Base-by-base conservation (phyloP, 768 basidiomycete genomes). In the Calocera viscosa region DNA sequence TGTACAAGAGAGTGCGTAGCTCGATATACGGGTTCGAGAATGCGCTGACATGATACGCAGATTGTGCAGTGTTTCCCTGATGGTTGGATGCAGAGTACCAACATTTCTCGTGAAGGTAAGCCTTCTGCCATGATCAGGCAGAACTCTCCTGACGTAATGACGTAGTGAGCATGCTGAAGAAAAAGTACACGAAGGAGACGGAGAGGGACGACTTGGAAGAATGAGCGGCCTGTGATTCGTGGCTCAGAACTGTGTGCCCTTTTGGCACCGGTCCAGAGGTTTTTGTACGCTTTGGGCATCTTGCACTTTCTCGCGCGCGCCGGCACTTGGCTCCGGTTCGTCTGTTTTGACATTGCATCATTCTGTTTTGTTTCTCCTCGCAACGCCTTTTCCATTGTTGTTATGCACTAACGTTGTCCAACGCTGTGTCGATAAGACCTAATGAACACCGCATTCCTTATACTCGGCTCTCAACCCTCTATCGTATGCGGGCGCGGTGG, bases 31-130 rank as follows among this genome's bases (percentile, higher is more conserved):
- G 11, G 17, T 53, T 38, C 40, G 38, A 32, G 22, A 19, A 17
- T 41, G 32, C 33, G 12, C 67, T 67, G 40, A 17, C 32, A 28
- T 41, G 60, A 41, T 39, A 67, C 30, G n/a, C 35, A 86, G 85
- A 90, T 93, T 67, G 87, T 91, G 0, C 82, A 81, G n/a, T 84
- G 84, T 1, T 93, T 90, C 75, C 91, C 90, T 0, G 80, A 86
- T 0, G 89, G 89, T 14, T 93, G 91, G 91, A 84, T 92, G 78
- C 85, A 86, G 32, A 90, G 89, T 1, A 88, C 90, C 1, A 88
- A 90, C 74, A 89, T 93, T 68, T 91, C 89, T 35, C 82, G 91
- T 72, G 91, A 93, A 80, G 88, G 90, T 91, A 64, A 38, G 86
- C 75, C 5, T 11, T 22, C 10, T 2, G n/a, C 33, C n/a, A 22